These are phyloP conservation scores for Solanum raphanifolium DNA, from an alignment of 257 asterid species.

Conservation along the genomic window DNA sequence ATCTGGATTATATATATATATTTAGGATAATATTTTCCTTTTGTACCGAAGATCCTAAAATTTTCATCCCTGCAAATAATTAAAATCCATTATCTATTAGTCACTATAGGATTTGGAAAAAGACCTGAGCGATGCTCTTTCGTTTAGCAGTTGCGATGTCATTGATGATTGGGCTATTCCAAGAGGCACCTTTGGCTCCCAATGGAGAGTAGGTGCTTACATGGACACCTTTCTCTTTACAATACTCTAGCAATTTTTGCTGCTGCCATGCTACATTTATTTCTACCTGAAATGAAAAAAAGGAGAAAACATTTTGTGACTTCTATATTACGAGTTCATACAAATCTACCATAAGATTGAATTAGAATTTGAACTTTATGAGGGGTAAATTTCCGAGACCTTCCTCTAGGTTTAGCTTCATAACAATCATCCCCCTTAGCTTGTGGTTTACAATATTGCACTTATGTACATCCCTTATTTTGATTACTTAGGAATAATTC, in stretches of 20 bases:
- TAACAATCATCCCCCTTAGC: not conserved
- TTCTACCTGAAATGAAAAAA: not conserved
- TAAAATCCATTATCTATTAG: too few species aligned
- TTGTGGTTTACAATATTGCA: not conserved
- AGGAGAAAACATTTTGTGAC: not conserved
- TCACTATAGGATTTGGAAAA: not conserved
- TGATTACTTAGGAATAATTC: too few species aligned
- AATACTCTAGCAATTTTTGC: not conserved
- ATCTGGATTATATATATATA: not conserved
- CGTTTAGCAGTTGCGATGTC: not conserved
- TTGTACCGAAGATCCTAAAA: not conserved
- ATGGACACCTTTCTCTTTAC: not conserved
- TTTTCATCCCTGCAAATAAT: not conserved
- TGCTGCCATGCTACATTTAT: not conserved
- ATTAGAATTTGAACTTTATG: not conserved
- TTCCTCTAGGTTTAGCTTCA: not conserved
- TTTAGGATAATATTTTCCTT: not conserved
- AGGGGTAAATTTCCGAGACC: not conserved
- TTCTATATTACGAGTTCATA: not conserved
- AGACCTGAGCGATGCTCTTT: not conserved
- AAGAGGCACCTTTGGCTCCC: not conserved
- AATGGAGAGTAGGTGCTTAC: not conserved
- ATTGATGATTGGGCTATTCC: not conserved
- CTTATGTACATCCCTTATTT: not conserved
- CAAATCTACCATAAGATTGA: too few species aligned